Base-by-base conservation (phyloP, 1,139 yeast species). In the Protomyces gravidus region DNA sequence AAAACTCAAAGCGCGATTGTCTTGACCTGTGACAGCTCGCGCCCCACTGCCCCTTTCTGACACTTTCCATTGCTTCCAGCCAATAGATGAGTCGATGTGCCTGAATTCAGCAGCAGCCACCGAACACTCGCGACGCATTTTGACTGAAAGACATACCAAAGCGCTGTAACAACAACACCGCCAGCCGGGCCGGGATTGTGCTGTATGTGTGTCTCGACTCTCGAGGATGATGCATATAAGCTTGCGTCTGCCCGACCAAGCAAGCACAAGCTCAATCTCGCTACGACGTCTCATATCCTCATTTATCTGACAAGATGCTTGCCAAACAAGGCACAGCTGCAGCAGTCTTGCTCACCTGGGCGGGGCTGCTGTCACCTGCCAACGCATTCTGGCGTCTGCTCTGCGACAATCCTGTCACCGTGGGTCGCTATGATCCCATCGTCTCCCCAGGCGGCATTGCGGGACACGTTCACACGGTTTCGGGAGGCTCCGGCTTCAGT, bases 351-450 rank as follows among this genome's bases (percentile, higher is more conserved):
- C 9, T 36, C 21, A 36, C 42, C n/a, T 36, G 42, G 42, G 11
- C 42, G 9, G 23, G 15, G 21, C 42, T 36, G 23, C 6, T 36
- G 2, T 11, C 21, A 9, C 42, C 17, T 5, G 9, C 42, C n/a
- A 36, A 9, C 15, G 60, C 60, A 6, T 56, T 56, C 51, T 56
- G 51, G 50, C 21, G 60, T 9, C 33, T 56, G 50, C 46, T 48
- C 9, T 56, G 60, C 28, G 36, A 46, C 13, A 45, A 47, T 5
- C 56, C 60, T n/a, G 53, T 58, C 9, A 51, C 46, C 21, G 45
- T 50, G 11, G 61, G 55, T 21, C 52, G 61, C 2, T 39, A 39
- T 13, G 61, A 58, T 25, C 61, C 61, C 15, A 42, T 58, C 11
- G 61, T 58, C 42, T 21, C 39, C 23, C 59, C 59, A 3, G 61